A percentile compares a stretch with the other conserved stretches of the same genome.
These are phyloP conservation scores for Pythium angustatum DNA, from an alignment of 352 stramenopile genomes.

Conservation along the genomic window DNA sequence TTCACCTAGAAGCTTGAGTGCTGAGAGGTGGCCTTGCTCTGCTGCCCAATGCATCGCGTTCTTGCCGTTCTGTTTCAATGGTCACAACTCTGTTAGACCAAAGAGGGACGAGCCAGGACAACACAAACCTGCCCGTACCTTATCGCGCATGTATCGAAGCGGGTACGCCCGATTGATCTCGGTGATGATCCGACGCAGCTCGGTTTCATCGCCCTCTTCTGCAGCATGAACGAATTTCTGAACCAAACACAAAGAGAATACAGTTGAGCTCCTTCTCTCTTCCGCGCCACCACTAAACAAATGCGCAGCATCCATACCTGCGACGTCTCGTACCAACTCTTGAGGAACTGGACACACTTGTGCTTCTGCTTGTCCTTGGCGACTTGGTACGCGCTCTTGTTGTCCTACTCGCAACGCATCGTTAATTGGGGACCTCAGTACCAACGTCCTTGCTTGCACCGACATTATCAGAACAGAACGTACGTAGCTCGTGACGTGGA, in stretches of 20 bases:
- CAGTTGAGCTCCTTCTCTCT: no score
- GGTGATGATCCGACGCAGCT: slow-evolving; percentile 74
- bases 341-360: slow-evolving; percentile 85
- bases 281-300: no score
- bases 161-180: slow-evolving; percentile 82
- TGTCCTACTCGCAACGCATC: slow-evolving; percentile 71
- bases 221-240: slow-evolving; percentile 84
- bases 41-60: slow-evolving; percentile 88
- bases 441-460: no score
- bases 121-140: slow-evolving; percentile 37
- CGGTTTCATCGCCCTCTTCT: slow-evolving; percentile 79
- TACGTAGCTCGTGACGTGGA: slow-evolving; percentile 89
- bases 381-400: slow-evolving; percentile 88
- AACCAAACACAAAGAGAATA: no score
- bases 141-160: slow-evolving; percentile 81
- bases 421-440: no score
- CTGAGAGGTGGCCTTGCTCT: slow-evolving; percentile 72
- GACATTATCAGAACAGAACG: slow-evolving; percentile 15
- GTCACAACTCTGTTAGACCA: background rate
- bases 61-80: slow-evolving; percentile 67
- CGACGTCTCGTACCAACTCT: slow-evolving; percentile 87
- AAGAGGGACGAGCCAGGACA: no score
- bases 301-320: no score
- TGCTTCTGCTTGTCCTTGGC: slow-evolving; percentile 90
- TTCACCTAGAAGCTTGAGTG: slow-evolving; percentile 79